Evolutionary conservation across 768 basidiomycete genomes (phyloP).

Genomic region (Leccinum sublutescens): DNA sequence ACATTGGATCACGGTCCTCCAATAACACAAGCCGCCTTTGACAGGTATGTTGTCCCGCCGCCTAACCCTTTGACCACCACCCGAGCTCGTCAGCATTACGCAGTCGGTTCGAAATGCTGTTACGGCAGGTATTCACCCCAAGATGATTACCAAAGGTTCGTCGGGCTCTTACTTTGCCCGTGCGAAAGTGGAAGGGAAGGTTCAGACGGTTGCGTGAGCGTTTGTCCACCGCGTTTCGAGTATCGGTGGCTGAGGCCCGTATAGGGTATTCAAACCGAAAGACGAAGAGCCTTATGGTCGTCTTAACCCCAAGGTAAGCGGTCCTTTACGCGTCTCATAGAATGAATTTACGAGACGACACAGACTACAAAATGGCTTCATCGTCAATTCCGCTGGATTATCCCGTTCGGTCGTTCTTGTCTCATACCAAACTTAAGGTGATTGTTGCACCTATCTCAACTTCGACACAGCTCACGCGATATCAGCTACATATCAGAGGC

Average conservation of each 20-base stretch:
- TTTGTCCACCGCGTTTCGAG: not conserved
- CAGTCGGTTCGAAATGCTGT: constrained; percentile 70
- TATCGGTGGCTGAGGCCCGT: constrained; percentile 1
- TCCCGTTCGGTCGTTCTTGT: constrained; percentile 87
- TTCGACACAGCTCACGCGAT: not conserved
- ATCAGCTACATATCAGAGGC: constrained; percentile 84
- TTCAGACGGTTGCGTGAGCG: constrained; percentile 79
- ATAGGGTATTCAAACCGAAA: constrained; percentile 88
- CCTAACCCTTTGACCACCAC: constrained; percentile 3
- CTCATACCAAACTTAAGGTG: constrained; percentile 88
- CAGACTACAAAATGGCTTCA: constrained; percentile 91
- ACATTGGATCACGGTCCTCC: constrained; percentile 79
- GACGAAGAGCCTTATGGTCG: constrained; percentile 88
- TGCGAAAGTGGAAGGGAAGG: constrained; percentile 68
- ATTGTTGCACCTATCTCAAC: constrained; percentile 1
- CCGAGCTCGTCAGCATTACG: constrained; percentile 44
- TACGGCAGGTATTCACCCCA: constrained; percentile 76
- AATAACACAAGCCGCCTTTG: constrained; percentile 72
- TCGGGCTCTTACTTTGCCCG: constrained; percentile 93
- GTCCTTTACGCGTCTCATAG: not conserved
- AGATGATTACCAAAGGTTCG: constrained; percentile 88
- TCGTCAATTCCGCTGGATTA: constrained; percentile 84
- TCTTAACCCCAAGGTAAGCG: constrained; percentile 75
- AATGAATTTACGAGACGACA: constrained; percentile 1
- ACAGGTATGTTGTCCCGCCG: constrained; percentile 47